Evolutionary conservation across 2,329 filamentous ascomycete genomes (phyloP).

Genomic region (Furcasterigmium sp.): DNA sequence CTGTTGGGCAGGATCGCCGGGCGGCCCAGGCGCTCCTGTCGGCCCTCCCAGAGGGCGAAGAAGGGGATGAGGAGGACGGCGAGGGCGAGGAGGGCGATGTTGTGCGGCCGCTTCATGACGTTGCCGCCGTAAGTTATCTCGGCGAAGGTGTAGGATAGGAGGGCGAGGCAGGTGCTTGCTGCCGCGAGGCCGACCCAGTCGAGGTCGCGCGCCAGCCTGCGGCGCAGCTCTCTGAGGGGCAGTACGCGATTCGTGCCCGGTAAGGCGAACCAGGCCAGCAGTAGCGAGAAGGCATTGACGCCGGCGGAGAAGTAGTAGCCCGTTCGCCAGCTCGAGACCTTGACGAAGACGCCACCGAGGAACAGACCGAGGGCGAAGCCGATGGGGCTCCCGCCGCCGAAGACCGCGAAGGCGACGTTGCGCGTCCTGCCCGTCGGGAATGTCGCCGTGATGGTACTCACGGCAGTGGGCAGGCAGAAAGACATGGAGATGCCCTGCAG

Average conservation of each 20-base stretch:
- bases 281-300: conserved; percentile 29
- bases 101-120: conserved; percentile 31
- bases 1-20: conserved; percentile 57
- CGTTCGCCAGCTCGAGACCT: conserved; percentile 42
- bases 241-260: conserved; percentile 15
- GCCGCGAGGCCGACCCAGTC: conserved; percentile 48
- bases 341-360: conserved; percentile 41
- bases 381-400: conserved; percentile 38
- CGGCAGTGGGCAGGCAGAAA: conserved; percentile 30
- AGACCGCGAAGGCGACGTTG: conserved; percentile 36
- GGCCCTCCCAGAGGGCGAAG: conserved; percentile 51
- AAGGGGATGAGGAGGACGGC: conserved; percentile 35
- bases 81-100: conserved; percentile 37
- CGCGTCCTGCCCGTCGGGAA: conserved; percentile 28
- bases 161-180: conserved; percentile 36
- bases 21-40: conserved; percentile 37
- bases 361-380: conserved; percentile 45
- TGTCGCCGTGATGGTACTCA: conserved; percentile 29
- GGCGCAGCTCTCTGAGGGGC: conserved; percentile 19
- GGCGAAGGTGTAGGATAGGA: conserved; percentile 44
- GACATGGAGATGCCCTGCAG: conserved; percentile 27
- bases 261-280: conserved; percentile 28
- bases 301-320: conserved; percentile 34
- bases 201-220: conserved; percentile 31
- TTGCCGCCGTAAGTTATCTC: neutral